Evolutionary conservation across 1,139 yeast genomes (phyloP), one percentile per base, ranked within the genome.

Genomic region (Geotrichum phurueaensis): DNA sequence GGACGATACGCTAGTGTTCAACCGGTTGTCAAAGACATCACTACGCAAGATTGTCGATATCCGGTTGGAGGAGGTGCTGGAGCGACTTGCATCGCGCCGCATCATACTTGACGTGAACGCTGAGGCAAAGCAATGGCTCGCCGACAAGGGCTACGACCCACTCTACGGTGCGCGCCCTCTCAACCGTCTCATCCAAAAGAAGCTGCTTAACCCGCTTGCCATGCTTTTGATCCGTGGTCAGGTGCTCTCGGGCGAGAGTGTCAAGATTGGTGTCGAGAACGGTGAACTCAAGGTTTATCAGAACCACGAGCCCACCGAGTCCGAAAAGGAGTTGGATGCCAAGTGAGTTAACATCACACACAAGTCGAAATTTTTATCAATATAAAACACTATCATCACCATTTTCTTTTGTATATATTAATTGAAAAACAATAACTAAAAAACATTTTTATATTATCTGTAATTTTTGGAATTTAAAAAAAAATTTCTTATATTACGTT

Each of bases 141-240:
- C 92, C 5, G 85, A 86, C 47, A 78, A 87, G 66, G 99, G 99
- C 2, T 94, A 92, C 72, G 97, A 92, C 70, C 90, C 90, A 39
- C 74, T 85, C 53, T 94, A 92, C 70, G 99, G 99, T 67, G 99
- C 99, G 0, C 83, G 99, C 71, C 99, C 99, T 7, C 81, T 94
- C 71, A 94, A 94, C 78, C 83, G 99, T 68, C 82, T 91, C 49
- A 84, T 94, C 63, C 96, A 90, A 72, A 89, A 87, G 78, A 78
- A 81, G 66, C 73, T 94, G 22, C 79, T 94, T 73, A 91, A 92
- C 71, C 96, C 97, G 45, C 81, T 94, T 81, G 96, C 98, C 0
- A 80, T 83, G 72, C 77, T 82, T 68, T 73, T 94, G 77, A 83
- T 94, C 65, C 84, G 84, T 69, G 98, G 97, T 2, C 87, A 87